phyloP scores from a whole-genome alignment of 805 yeast genomes.

The Candida suzukii region DNA sequence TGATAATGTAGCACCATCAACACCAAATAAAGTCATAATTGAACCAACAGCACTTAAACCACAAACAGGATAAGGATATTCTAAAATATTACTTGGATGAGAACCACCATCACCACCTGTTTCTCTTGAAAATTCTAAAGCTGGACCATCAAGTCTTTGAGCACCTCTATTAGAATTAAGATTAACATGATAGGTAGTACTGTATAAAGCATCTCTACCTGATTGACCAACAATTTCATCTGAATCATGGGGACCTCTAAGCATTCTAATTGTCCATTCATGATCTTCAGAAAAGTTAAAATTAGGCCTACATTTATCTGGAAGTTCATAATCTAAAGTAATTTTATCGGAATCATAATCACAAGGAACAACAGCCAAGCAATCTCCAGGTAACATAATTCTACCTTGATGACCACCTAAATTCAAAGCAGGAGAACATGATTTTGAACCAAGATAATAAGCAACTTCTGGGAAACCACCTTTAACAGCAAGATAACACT shows the following conservation, averaged over 20 bases:
- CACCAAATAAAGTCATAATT: constrained; percentile 92
- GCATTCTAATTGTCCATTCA: constrained; percentile 83
- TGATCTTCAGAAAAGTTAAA: constrained; percentile 48
- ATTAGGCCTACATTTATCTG: constrained; percentile 43
- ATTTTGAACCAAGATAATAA: constrained; percentile 87
- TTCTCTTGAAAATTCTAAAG: constrained; percentile 91
- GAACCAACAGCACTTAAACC: constrained; percentile 98
- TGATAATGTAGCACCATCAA: constrained; percentile 96
- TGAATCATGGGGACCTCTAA: constrained; percentile 96
- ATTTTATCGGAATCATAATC: constrained; percentile 63
- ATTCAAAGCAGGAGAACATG: constrained; percentile 89
- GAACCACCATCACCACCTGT: constrained; percentile 98
- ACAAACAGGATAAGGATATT: constrained; percentile 92
- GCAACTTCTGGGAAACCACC: constrained; percentile 87
- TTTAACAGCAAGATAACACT: constrained; percentile 82
- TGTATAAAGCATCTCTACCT: constrained; percentile 67
- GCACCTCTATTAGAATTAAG: constrained; percentile 97
- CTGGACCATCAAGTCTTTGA: constrained; percentile 89
- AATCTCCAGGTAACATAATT: constrained; percentile 86
- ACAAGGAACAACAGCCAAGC: constrained; percentile 73
- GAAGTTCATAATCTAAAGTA: constrained; percentile 60
- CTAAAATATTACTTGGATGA: constrained; percentile 98
- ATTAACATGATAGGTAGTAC: constrained; percentile 85
- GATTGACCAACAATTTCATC: constrained; percentile 87
- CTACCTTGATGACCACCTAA: constrained; percentile 96